Conservation (phyloP, 2,329 filamentous ascomycete species). For the Fusarium sp. region DNA sequence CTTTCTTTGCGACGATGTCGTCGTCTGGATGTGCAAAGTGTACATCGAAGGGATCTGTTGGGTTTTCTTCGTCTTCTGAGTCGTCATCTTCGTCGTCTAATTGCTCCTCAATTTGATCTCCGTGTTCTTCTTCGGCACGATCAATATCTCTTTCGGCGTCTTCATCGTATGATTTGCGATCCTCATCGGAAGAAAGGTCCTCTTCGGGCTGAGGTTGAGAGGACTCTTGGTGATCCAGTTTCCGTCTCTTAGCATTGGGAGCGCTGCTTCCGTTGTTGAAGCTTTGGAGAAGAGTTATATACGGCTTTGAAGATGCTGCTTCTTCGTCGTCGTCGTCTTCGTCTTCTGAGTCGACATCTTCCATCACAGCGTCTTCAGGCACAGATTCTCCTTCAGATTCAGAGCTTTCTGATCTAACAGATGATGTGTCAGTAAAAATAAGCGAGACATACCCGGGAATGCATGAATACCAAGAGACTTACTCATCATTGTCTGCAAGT, state of each 20-base stretch:
- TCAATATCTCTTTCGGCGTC: constrained; percentile 58
- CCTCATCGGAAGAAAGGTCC: constrained; percentile 20
- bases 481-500: constrained; percentile 51
- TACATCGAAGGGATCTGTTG: constrained; percentile 77
- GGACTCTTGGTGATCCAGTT: constrained; percentile 55
- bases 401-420: constrained; percentile 34
- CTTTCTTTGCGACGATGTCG: constrained; percentile 62
- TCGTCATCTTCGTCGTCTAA: constrained; percentile 46
- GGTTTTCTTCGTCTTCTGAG: constrained; percentile 62
- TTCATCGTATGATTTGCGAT: constrained; percentile 53
- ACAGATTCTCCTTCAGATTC: constrained; percentile 44
- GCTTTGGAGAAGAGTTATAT: constrained; percentile 67
- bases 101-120: constrained; percentile 45
- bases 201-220: constrained; percentile 35
- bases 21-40: constrained; percentile 80
- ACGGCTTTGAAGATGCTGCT: constrained; percentile 58
- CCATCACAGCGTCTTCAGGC: constrained; percentile 50
- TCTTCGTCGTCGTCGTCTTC: constrained; percentile 58
- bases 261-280: constrained; percentile 57
- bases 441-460: background rate
- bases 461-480: constrained; percentile 21
- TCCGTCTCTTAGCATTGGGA: constrained; percentile 65
- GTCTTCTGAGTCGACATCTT: constrained; percentile 54
- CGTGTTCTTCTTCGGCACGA: constrained; percentile 40
- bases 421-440: background rate